Percentiles rank a stretch among this genome's conserved stretches.
These are phyloP conservation scores for Hortiboletus flavorubellus DNA, from an alignment of 768 basidiomycete genomes.

Conservation along the genomic window DNA sequence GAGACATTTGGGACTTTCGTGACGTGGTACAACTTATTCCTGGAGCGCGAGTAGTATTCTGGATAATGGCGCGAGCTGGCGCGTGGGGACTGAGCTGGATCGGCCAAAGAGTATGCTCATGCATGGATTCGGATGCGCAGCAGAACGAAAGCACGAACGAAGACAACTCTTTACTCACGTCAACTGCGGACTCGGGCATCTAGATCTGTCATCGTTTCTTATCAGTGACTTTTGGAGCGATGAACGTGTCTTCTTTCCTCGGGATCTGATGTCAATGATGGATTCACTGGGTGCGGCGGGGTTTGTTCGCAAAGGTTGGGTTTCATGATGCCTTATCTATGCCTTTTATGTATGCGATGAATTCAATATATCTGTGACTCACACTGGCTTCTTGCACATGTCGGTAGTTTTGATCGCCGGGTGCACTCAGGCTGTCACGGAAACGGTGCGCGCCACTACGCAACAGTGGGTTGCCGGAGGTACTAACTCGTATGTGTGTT, in stretches of 20 bases:
- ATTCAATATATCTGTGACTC: constrained; percentile 4
- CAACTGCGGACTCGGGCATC: neutral
- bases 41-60: constrained; percentile 62
- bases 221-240: neutral
- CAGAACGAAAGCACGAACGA: neutral
- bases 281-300: neutral
- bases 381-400: neutral
- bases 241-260: neutral
- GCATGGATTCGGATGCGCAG: neutral
- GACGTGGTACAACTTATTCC: constrained; percentile 74
- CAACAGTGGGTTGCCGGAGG: too few species aligned
- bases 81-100: constrained; percentile 53
- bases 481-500: too few species aligned
- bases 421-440: neutral
- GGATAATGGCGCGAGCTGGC: constrained; percentile 61
- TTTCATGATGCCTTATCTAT: constrained; percentile 1
- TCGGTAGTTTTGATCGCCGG: neutral
- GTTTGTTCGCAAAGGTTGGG: neutral
- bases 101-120: constrained; percentile 16
- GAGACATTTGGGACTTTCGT: constrained; percentile 79
- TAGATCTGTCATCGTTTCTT: constrained; percentile 6
- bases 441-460: too few species aligned
- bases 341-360: constrained; percentile 10
- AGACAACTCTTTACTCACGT: constrained; percentile 15
- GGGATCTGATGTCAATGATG: neutral